These are phyloP conservation scores for Setaria viridis DNA, from an alignment of 202 grass and related monocot genomes.

Conservation along the genomic window DNA sequence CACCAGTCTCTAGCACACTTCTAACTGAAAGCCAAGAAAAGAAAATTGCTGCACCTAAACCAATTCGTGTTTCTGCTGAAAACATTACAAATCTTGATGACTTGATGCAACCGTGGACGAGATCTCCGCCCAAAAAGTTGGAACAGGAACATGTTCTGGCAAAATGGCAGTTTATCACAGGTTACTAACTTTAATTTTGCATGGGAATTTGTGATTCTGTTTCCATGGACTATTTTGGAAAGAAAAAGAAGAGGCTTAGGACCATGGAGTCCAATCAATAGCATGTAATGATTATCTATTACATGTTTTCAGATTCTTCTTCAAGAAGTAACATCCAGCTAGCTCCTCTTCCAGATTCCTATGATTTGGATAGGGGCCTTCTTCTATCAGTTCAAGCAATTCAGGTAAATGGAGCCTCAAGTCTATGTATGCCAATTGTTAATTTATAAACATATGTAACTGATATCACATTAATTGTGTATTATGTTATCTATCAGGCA, in stretches of 20 bases:
- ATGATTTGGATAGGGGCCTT: slow-evolving; percentile 96
- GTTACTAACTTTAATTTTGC: slow-evolving; percentile 45
- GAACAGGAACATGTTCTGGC: slow-evolving; percentile 77
- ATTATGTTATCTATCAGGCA: slow-evolving; percentile 68
- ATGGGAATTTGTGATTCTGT: slow-evolving; percentile 26
- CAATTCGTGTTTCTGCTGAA: slow-evolving; percentile 71
- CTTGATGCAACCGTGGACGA: slow-evolving; percentile 80
- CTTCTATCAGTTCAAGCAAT: slow-evolving; percentile 98
- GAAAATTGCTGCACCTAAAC: slow-evolving; percentile 81
- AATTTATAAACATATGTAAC: slow-evolving; percentile 4
- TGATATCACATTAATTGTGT: slow-evolving; percentile 37
- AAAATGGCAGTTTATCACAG: slow-evolving; percentile 91
- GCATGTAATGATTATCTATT: slow-evolving; percentile 33
- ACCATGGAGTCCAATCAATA: not conserved
- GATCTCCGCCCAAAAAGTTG: slow-evolving; percentile 87
- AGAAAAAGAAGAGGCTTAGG: not conserved
- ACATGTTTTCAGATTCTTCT: slow-evolving; percentile 71
- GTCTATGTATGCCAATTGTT: not conserved
- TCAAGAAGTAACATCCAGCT: slow-evolving; percentile 76
- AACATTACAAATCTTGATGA: slow-evolving; percentile 73
- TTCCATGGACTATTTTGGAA: slow-evolving; percentile 21
- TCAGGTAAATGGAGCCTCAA: slow-evolving; percentile 60
- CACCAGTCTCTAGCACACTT: slow-evolving; percentile 73
- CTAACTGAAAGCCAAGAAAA: slow-evolving; percentile 85
- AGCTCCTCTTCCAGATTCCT: slow-evolving; percentile 84